Conservation (phyloP, 352 stramenopile species). For the Pythium phragmitis region DNA sequence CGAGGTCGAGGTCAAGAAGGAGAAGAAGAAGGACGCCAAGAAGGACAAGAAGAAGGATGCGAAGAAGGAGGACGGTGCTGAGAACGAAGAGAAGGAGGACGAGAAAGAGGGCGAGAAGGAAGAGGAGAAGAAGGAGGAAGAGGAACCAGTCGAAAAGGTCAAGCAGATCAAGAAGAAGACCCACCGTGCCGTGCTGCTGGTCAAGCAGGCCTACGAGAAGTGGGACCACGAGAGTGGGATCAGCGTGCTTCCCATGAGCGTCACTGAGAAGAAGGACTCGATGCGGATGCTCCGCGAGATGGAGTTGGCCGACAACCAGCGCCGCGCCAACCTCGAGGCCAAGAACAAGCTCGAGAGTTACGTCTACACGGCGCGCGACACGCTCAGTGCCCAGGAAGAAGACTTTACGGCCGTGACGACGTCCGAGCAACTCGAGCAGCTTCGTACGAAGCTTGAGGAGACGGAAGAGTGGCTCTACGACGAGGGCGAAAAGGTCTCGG, state of each 20-base stretch:
- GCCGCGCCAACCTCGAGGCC: conserved; percentile 68
- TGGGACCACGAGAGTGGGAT: conserved; percentile 35
- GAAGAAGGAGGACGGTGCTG: conserved; percentile 23
- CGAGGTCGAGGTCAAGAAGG: conserved; percentile 63
- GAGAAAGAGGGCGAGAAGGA: conserved; percentile 46
- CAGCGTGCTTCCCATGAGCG: conserved; percentile 67
- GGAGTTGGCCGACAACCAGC: conserved; percentile 67
- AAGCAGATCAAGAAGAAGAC: conserved; percentile 91
- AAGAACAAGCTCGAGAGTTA: conserved; percentile 93
- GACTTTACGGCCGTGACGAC: conserved; percentile 74
- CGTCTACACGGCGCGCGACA: conserved; percentile 92
- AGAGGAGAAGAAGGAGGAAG: conserved; percentile 43
- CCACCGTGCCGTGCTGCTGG: conserved; percentile 72
- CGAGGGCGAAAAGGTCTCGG: conserved; percentile 86
- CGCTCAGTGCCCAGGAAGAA: conserved; percentile 72
- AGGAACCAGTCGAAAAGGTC: conserved; percentile 61
- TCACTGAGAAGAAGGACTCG: conserved; percentile 59
- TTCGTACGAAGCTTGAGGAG: conserved; percentile 70
- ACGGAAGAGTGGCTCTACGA: conserved; percentile 94
- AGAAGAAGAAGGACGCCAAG: conserved; percentile 43
- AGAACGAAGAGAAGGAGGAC: conserved; percentile 35
- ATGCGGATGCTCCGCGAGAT: conserved; percentile 67
- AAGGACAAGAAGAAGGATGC: conserved; percentile 40
- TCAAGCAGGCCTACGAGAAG: conserved; percentile 43
- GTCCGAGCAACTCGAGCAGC: conserved; percentile 83